Evolutionary conservation across 2,329 filamentous ascomycete genomes (phyloP).

Genomic region (Cercospora canescens): DNA sequence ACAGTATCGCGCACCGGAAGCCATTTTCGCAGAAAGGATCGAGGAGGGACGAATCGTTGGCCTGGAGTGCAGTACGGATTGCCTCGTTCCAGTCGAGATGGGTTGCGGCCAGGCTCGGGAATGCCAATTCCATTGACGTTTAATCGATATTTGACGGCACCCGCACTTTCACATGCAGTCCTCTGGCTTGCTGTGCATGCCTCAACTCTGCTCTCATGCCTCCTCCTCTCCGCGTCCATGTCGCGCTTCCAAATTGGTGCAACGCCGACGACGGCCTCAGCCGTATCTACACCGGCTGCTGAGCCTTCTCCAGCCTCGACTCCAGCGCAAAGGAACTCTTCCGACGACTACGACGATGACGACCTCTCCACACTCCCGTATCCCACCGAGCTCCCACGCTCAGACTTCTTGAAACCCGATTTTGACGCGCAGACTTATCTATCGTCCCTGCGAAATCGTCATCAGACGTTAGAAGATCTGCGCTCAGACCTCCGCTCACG

Average conservation of each 20-base stretch:
- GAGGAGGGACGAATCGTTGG: background rate
- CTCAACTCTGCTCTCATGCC: conserved; percentile 2
- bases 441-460: conserved; percentile 77
- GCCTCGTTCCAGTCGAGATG: conserved; percentile 1
- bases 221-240: conserved; percentile 36
- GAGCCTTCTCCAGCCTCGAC: conserved; percentile 4
- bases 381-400: conserved; percentile 77
- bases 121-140: background rate
- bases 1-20: conserved; percentile 26
- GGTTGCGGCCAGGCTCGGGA: conserved; percentile 16
- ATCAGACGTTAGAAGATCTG: conserved; percentile 94
- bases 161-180: background rate
- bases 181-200: background rate
- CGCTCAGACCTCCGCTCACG: conserved; percentile 81
- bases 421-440: conserved; percentile 85
- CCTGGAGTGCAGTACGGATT: background rate
- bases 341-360: conserved; percentile 56
- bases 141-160: background rate
- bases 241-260: conserved; percentile 50
- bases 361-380: conserved; percentile 73
- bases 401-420: conserved; percentile 73
- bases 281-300: conserved; percentile 44
- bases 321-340: conserved; percentile 45
- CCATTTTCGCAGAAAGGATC: conserved; percentile 18
- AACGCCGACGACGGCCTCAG: conserved; percentile 22